Base-by-base conservation (phyloP, 441 rosid genomes). In the Macaranga tanarius region DNA sequence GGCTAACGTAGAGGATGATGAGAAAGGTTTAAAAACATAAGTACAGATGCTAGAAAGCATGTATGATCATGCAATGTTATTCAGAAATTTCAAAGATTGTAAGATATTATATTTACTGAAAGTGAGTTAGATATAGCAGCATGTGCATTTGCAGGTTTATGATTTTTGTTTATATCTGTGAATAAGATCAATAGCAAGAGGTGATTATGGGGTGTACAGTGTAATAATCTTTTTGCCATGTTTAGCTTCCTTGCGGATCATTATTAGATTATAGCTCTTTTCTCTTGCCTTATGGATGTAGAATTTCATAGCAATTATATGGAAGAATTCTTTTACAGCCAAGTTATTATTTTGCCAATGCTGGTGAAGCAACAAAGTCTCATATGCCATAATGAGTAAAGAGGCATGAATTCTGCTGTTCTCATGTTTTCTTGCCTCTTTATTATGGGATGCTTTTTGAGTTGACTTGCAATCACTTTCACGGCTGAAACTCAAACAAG, bases 81-180 rank as follows among this genome's bases (percentile, higher is more conserved):
- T 40, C 22, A 52, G 58, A 62, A 62, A 38, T 34, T 55, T 38
- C 2, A 54, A n/a, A 60, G 55, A 52, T 69, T 42, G 56, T 72
- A 65, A 77, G 79, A 71, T 47, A 67, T 71, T 68, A 65, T 78
- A 66, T 52, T 62, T 74, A 73, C 51, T 76, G 75, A 77, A 79
- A 70, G 61, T 67, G 65, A 73, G 69, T 75, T 70, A 61, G 72
- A 65, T 78, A 65, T 23, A 50, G 69, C 61, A 70, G 54, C 79
- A 69, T 70, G 55, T 66, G 66, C 66, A 66, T 72, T 69, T 70
- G 72, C 67, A 75, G 80, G 75, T 79, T 77, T 74, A 77, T 86
- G 66, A 82, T 81, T 84, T 85, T 82, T 79, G 79, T 78, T 66
- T 81, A 75, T 83, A 78, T 81, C 34, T 77, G 87, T 86, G 88